phyloP scores from a whole-genome alignment of 805 yeast genomes.

The Metschnikowia hibisci region DNA sequence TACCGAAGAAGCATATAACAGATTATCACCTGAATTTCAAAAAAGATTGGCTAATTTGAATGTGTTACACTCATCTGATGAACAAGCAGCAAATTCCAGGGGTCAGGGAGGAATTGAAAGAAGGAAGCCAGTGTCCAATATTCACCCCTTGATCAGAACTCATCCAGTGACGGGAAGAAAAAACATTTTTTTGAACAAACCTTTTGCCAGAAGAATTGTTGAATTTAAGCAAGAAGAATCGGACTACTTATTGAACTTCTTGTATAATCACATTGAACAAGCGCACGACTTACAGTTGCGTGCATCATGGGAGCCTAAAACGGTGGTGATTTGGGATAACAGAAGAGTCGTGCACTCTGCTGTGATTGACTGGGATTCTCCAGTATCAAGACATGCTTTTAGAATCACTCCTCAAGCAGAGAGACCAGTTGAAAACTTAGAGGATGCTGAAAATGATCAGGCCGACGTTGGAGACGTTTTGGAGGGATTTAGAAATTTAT shows the following conservation, averaged over 20 bases:
- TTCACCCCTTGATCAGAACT: constrained; percentile 67
- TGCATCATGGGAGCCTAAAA: constrained; percentile 65
- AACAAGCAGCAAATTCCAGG: constrained; percentile 60
- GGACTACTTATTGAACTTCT: constrained; percentile 52
- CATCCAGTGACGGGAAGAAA: constrained; percentile 71
- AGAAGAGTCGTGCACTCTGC: constrained; percentile 69
- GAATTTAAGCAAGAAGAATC: constrained; percentile 74
- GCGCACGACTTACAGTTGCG: constrained; percentile 63
- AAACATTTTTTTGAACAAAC: constrained; percentile 52
- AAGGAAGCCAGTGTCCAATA: constrained; percentile 57
- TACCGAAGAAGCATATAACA: constrained; percentile 62
- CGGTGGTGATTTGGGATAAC: constrained; percentile 79
- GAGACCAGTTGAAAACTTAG: constrained; percentile 51
- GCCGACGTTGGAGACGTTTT: constrained; percentile 16
- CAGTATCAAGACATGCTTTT: constrained; percentile 66
- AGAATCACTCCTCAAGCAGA: constrained; percentile 74
- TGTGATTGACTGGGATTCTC: constrained; percentile 60
- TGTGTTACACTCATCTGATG: constrained; percentile 66
- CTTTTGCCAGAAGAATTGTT: constrained; percentile 62
- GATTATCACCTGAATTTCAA: constrained; percentile 64
- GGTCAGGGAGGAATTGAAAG: constrained; percentile 58
- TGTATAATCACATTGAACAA: constrained; percentile 50
- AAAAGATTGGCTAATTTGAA: constrained; percentile 56
- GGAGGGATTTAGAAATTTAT: constrained; percentile 13
- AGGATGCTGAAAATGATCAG: constrained; percentile 31